A percentile compares a stretch with the other conserved stretches of the same genome.
phyloP scores from a whole-genome alignment of 768 basidiomycete species.

The Fibroporia radiculosa region DNA sequence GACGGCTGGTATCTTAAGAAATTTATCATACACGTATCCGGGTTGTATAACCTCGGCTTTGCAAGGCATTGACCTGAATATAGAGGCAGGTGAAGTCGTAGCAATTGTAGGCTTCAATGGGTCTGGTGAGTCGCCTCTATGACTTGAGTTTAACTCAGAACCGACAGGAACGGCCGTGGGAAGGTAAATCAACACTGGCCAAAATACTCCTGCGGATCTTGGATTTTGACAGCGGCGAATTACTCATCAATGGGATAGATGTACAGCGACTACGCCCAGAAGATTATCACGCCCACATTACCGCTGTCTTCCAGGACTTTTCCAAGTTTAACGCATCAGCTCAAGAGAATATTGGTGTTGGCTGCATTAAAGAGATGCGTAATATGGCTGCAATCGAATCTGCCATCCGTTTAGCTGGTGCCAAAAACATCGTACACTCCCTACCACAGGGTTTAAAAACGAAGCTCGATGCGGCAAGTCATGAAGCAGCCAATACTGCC shows the following conservation, averaged over 20 bases:
- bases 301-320: conserved; percentile 85
- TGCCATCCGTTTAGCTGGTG: conserved; percentile 70
- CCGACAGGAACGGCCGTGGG: neutral
- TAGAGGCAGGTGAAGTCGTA: conserved; percentile 70
- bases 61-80: conserved; percentile 57
- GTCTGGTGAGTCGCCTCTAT: conserved; percentile 44
- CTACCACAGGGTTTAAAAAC: conserved; percentile 71
- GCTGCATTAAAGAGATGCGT: conserved; percentile 57
- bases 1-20: conserved; percentile 27
- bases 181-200: conserved; percentile 84
- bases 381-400: conserved; percentile 47
- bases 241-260: conserved; percentile 65
- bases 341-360: conserved; percentile 82
- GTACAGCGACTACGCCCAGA: conserved; percentile 55
- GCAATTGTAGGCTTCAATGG: conserved; percentile 85
- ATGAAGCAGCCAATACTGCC: conserved; percentile 39
- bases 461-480: conserved; percentile 56
- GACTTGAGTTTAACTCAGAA: neutral
- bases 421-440: conserved; percentile 53
- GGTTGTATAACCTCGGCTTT: conserved; percentile 62
- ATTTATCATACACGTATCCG: conserved; percentile 74
- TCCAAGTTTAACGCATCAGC: conserved; percentile 72
- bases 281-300: conserved; percentile 67
- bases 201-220: conserved; percentile 73
- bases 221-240: conserved; percentile 64